Evolutionary conservation across 2,329 filamentous ascomycete genomes (phyloP).

Genomic region (Phaeosphaeria sp.): DNA sequence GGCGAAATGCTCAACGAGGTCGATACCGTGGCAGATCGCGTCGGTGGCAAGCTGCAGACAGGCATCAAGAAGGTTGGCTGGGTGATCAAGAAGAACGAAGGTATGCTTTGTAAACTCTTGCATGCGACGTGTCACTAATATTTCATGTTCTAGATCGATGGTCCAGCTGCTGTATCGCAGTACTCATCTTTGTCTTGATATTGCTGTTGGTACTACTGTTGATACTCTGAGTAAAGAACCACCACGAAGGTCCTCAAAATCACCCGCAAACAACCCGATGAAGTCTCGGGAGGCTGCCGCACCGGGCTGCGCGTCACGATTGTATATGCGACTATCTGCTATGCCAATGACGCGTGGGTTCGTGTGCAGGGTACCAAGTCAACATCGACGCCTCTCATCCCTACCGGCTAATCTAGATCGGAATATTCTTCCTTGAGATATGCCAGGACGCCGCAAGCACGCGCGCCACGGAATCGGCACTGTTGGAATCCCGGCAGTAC

Average conservation of each 20-base stretch:
- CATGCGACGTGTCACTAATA: slow-evolving; percentile 1
- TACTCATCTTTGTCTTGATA: slow-evolving; percentile 88
- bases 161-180: slow-evolving; percentile 89
- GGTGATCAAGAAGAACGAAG: slow-evolving; percentile 90
- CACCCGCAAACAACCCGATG: slow-evolving; percentile 45
- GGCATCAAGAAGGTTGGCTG: slow-evolving; percentile 86
- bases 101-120: slow-evolving; percentile 53
- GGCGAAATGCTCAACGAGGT: slow-evolving; percentile 85
- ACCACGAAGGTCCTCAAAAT: neutral
- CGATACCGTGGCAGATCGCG: slow-evolving; percentile 83
- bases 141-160: slow-evolving; percentile 60
- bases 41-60: slow-evolving; percentile 82
- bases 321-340: neutral
- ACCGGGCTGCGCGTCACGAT: neutral
- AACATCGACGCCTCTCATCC: neutral
- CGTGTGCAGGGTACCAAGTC: neutral
- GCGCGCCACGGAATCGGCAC: slow-evolving; percentile 5
- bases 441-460: slow-evolving; percentile 31
- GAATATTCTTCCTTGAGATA: neutral
- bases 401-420: neutral
- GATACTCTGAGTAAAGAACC: slow-evolving; percentile 58
- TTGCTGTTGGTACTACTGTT: slow-evolving; percentile 82
- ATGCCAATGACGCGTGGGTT: neutral
- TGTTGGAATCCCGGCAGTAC: slow-evolving; percentile 23
- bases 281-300: slow-evolving; percentile 7